Base-by-base conservation (phyloP, 106 monocot genomes). In the Platanthera guangdongensis region DNA sequence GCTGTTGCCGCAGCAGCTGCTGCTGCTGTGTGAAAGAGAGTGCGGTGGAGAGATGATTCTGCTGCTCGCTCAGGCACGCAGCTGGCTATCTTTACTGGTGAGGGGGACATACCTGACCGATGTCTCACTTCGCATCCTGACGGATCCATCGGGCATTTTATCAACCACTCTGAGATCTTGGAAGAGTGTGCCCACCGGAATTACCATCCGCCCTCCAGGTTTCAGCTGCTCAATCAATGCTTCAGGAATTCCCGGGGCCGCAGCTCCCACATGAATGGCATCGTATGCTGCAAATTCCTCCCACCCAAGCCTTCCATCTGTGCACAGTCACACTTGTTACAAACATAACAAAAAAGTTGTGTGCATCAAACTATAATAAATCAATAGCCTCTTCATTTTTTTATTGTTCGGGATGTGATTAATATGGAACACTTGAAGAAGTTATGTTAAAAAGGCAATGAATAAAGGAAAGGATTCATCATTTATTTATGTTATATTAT, bases 291-390 rank as follows among this genome's bases (percentile, higher is more conserved):
- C 91, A 39, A 81, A 10, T n/a, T 89, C 94, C 8, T 87, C 80
- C 83, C 89, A 94, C 32, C 94, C 94, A 57, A 85, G 77, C 77
- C 94, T 87, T 14, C 94, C 94, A 83, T 94, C 91, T 94, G 84
- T 51, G 78, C 2, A 7, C 47, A 11, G 69, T 39, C 3, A 39
- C 39, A 39, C 39, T 39, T 39, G 39, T 39, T 39, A 39, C 39
- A 39, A 39, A 39, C 39, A 39, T 39, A 39, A 39, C 39, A 2
- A 39, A 39, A 2, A 39, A 39, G 39, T 39, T 39, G 39, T 39
- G 39, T 39, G 39, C 39, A 39, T 39, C 39, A 39, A 39, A 39
- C 39, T 39, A 1, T 39, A 39, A 39, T 3, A 39, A 3, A 39
- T 39, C 39, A 39, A 39, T 39, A 39, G 39, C 39, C 39, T 39